Base-by-base conservation (phyloP, 139 green algal genomes). In the Coelastrella sp. region DNA sequence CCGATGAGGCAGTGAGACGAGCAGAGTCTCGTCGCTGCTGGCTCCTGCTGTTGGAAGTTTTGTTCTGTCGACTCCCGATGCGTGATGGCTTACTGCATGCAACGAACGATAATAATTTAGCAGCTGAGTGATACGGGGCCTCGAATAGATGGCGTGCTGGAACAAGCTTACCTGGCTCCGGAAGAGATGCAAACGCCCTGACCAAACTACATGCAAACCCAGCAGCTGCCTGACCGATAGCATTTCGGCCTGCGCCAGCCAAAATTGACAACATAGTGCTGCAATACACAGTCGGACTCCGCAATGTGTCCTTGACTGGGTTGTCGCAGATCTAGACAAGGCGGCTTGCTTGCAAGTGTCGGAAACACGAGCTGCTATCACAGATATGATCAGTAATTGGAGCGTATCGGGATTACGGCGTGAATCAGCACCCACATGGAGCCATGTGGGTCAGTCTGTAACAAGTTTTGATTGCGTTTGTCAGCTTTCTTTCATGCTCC, bases 1-100 rank as follows among this genome's bases (percentile, higher is more conserved):
- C n/a, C 95, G 91, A 66, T 96, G 86, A 73, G 93, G 79, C 65
- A 97, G 91, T 14, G 91, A 93, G 19, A 97, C 66, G 49, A 97
- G 68, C 87, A 88, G 49, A 19, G 84, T 88, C 66, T 66, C 84
- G 11, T 88, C 84, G 11, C 59, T 76, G 68, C 19, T 76, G 15
- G 17, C 19, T 4, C 68, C 68, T 76, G 68, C 68, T 24, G 68
- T 76, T 27, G 68, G 68, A 15, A 76, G 19, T 25, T 7, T 76
- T 6, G 68, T 27, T 17, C 68, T 76, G 19, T 76, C 24, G 15
- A 25, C 17, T 8, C 19, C 68, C 68, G 68, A 76, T n/a, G 19
- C 68, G 68, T 76, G 68, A 8, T 76, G 68, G 15, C 15, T 27
- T 10, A 76, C 68, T 76, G 68, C 25, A 83, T 24, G 27, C 22